Base-by-base conservation (phyloP, 192 early-diverging fungal species). In the Backusella parvicylindrica region DNA sequence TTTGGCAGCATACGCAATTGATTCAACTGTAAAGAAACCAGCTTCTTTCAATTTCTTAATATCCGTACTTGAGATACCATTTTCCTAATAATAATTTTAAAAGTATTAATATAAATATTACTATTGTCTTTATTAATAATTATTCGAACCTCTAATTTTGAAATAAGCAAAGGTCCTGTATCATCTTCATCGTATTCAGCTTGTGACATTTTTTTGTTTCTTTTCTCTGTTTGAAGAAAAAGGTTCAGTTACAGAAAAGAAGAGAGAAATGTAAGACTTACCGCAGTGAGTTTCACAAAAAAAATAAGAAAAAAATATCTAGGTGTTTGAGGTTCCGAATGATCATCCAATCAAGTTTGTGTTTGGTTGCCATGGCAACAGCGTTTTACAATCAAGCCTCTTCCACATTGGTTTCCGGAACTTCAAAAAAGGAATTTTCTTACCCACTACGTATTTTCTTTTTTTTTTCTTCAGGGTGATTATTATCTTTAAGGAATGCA, bases 1-100 rank as follows among this genome's bases (percentile, higher is more conserved):
- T 80, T 92, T 94, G 7, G 97, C 95, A 1, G 97, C 95, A 83
- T 89, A 98, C 36, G 96, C 96, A 60, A 99, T 86, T 2, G 95
- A 80, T 79, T 99, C 96, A n/a, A 99, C 89, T 0, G 96, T 99
- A 81, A 89, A 89, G 75, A 87, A 96, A 1, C 97, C 97, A 1
- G 91, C 92, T 6, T 95, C 95, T 31, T 79, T 87, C 13, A 99
- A 91, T 80, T 98, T 95, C 79, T 95, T 93, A 76, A 93, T 84
- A 56, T 94, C 94, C 6, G 88, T 81, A 13, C 86, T 81, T 69
- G 88, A 86, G 47, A 94, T 86, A 1, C 94, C 93, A 67, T 78
- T 82, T 79, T 92, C 84, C 91, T 91, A 81, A 56, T 71, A 81
- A 56, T 71, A 63, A 49, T 18, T 33, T 47, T 18, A 13, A 66